Evolutionary conservation across 176 grass and related monocot genomes (phyloP).

Genomic region (Aechmea fasciata): DNA sequence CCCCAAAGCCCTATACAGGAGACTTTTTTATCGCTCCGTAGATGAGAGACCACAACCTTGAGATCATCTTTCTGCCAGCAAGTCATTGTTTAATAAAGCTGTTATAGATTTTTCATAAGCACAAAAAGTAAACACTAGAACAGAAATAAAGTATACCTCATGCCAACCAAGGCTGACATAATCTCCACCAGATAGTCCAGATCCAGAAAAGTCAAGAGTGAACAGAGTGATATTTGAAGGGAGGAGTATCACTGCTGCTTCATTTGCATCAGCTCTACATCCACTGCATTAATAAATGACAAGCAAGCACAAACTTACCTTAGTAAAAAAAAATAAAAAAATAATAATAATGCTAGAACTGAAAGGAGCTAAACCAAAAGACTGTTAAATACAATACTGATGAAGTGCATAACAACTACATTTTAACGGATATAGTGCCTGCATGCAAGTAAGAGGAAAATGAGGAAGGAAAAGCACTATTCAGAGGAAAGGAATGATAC

Average conservation of each 20-base stretch:
- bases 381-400: conserved; percentile 14
- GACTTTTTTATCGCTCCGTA: conserved; percentile 80
- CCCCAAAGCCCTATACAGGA: conserved; percentile 97
- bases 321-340: not conserved
- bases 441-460: no score
- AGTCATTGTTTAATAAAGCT: not conserved
- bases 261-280: conserved; percentile 96
- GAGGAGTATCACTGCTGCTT: conserved; percentile 82
- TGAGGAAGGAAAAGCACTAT: no score
- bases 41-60: conserved; percentile 62
- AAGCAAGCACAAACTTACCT: not conserved
- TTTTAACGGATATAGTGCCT: no score
- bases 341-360: not conserved
- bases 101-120: not conserved
- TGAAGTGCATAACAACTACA: no score
- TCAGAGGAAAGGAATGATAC: no score
- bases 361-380: conserved; percentile 27
- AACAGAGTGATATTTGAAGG: conserved; percentile 97
- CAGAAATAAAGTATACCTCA: conserved; percentile 57
- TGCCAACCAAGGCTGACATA: conserved; percentile 99
- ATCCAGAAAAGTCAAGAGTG: conserved; percentile 94
- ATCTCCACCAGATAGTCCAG: conserved; percentile 80
- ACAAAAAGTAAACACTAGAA: conserved; percentile 11
- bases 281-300: conserved; percentile 47
- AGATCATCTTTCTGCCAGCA: conserved; percentile 84